These are phyloP conservation scores for Metschnikowia henanensis DNA, from an alignment of 805 yeast species.

Conservation along the genomic window DNA sequence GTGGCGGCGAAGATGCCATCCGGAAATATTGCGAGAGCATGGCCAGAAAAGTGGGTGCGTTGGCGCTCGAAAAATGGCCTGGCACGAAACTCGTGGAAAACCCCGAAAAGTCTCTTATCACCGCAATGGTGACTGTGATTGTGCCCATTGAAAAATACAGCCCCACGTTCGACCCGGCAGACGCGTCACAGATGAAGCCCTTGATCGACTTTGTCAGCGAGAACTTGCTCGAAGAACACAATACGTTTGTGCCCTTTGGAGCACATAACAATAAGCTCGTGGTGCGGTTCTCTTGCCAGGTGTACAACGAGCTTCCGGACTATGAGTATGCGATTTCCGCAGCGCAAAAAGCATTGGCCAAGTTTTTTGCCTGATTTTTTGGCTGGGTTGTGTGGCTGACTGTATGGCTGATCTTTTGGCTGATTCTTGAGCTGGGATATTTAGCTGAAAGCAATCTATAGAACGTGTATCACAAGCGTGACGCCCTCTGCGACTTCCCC, in stretches of 20 bases:
- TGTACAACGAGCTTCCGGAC: slow-evolving; percentile 58
- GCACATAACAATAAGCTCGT: slow-evolving; percentile 34
- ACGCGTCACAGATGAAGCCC: background rate
- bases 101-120: slow-evolving; percentile 31
- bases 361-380: too few species aligned
- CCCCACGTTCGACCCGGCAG: slow-evolving; percentile 3
- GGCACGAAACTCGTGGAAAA: slow-evolving; percentile 39
- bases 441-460: slow-evolving; percentile 1
- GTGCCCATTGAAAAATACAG: slow-evolving; percentile 31
- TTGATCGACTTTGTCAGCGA: slow-evolving; percentile 3
- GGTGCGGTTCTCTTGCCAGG: slow-evolving; percentile 57
- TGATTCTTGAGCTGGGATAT: too few species aligned
- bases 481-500: too few species aligned
- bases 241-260: slow-evolving; percentile 50
- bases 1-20: slow-evolving; percentile 63
- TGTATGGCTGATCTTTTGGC: too few species aligned
- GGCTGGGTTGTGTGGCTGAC: too few species aligned
- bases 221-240: slow-evolving; percentile 16
- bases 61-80: slow-evolving; percentile 38
- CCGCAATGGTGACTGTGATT: slow-evolving; percentile 46
- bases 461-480: too few species aligned
- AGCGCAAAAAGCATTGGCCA: slow-evolving; percentile 25
- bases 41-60: slow-evolving; percentile 43
- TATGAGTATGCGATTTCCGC: slow-evolving; percentile 40
- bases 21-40: slow-evolving; percentile 46